phyloP scores from a whole-genome alignment of 2,329 filamentous ascomycete species.

The Botrytis tulipae region DNA sequence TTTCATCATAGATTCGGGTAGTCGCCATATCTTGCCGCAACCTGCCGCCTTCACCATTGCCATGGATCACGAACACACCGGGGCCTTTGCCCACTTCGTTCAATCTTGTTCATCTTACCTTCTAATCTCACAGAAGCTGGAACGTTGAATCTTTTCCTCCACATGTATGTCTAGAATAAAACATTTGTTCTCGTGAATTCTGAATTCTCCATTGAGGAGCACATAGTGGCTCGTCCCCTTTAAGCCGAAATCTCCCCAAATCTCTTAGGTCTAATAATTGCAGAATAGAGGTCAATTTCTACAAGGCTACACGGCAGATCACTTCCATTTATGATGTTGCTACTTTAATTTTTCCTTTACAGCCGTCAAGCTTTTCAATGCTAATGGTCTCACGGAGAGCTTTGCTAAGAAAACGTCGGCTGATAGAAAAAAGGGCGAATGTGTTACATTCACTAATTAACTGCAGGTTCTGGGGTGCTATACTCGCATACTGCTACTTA shows the following conservation, averaged over 20 bases:
- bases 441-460: not conserved
- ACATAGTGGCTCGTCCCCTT: slow-evolving; percentile 5
- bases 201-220: not conserved
- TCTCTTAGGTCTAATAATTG: not conserved
- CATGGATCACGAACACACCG: slow-evolving; percentile 10
- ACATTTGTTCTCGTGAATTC: not conserved
- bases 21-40: slow-evolving; percentile 16
- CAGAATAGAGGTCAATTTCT: slow-evolving; percentile 2
- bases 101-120: not conserved
- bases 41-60: slow-evolving; percentile 8
- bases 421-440: slow-evolving; percentile 5
- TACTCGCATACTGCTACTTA: not conserved
- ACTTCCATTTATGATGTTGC: not conserved
- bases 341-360: not conserved
- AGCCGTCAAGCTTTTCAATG: not conserved
- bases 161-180: not conserved
- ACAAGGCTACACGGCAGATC: slow-evolving; percentile 17
- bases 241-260: not conserved
- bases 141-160: not conserved
- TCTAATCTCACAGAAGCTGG: not conserved
- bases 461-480: not conserved
- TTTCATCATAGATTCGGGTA: slow-evolving; percentile 16
- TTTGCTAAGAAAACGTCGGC: not conserved
- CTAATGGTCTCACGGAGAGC: not conserved
- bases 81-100: slow-evolving; percentile 4